Percentiles rank a stretch among this genome's conserved stretches.
phyloP scores from a whole-genome alignment of 208 protist genomes.

The Crithidia sp. region DNA sequence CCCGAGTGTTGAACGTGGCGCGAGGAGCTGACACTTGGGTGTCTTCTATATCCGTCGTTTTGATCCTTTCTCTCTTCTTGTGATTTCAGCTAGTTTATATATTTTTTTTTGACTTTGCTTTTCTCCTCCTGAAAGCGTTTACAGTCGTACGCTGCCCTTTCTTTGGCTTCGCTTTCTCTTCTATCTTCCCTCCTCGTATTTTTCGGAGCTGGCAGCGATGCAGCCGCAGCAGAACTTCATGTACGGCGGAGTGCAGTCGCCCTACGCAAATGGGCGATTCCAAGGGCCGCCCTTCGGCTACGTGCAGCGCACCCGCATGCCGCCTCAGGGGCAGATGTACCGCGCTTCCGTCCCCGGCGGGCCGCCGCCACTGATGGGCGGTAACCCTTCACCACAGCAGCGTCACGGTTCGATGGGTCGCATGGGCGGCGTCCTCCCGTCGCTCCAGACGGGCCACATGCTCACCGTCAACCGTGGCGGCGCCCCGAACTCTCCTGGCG shows the following conservation, averaged over 20 bases:
- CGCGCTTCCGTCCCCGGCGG: conserved; percentile 11
- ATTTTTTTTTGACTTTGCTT: background rate
- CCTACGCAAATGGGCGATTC: conserved; percentile 20
- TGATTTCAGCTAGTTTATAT: background rate
- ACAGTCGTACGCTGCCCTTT: background rate
- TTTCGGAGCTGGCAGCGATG: conserved; percentile 1
- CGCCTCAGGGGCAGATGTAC: conserved; percentile 19
- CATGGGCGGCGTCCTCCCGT: conserved; percentile 15
- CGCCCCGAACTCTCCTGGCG: conserved; percentile 8
- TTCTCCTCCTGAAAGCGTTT: conserved; percentile 1
- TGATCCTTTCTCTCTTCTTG: conserved; percentile 10
- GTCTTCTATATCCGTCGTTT: background rate
- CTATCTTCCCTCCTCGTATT: background rate
- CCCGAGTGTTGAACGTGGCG: background rate
- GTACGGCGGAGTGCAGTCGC: conserved; percentile 20
- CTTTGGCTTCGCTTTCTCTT: background rate
- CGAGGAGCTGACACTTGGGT: background rate
- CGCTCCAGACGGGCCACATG: conserved; percentile 31
- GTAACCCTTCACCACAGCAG: conserved; percentile 6
- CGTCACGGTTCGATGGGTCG: background rate
- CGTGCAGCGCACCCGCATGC: conserved; percentile 18
- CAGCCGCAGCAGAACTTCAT: conserved; percentile 31
- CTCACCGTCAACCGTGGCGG: conserved; percentile 5
- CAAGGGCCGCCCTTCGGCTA: conserved; percentile 18
- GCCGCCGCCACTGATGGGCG: conserved; percentile 1